A percentile compares a stretch with the other conserved stretches of the same genome.
Conservation (phyloP, 2,329 filamentous ascomycete genomes). For the Exserohilum turcica region DNA sequence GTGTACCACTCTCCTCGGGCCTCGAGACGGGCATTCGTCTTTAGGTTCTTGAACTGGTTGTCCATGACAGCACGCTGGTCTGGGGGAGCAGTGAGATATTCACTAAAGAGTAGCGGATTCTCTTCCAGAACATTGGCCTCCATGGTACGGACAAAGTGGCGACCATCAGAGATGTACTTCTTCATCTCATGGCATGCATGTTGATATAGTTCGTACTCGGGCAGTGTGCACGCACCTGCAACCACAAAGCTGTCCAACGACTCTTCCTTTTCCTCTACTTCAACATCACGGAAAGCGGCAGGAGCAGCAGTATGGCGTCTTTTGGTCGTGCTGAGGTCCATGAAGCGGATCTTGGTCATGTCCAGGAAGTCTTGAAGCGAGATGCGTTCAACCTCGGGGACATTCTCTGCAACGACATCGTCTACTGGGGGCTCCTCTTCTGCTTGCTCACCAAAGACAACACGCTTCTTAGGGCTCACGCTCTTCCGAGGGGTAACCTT, state of each 20-base stretch:
- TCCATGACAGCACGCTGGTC: constrained; percentile 89
- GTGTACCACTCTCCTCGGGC: constrained; percentile 99
- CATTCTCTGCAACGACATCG: constrained; percentile 27
- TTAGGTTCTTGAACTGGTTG: constrained; percentile 96
- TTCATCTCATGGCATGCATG: constrained; percentile 95
- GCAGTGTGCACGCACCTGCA: constrained; percentile 86
- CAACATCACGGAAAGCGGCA: constrained; percentile 42
- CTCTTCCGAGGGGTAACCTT: constrained; percentile 36
- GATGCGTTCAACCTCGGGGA: constrained; percentile 64
- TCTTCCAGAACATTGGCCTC: constrained; percentile 87
- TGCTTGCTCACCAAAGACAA: constrained; percentile 37
- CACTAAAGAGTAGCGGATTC: constrained; percentile 87
- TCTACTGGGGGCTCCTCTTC: constrained; percentile 33
- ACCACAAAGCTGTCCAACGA: constrained; percentile 78
- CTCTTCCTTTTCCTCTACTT: constrained; percentile 55
- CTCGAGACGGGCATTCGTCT: constrained; percentile 83
- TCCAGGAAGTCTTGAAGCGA: constrained; percentile 91
- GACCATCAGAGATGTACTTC: constrained; percentile 92
- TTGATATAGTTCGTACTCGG: constrained; percentile 92
- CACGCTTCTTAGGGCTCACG: constrained; percentile 42
- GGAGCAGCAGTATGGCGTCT: constrained; percentile 74
- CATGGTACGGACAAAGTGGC: constrained; percentile 86
- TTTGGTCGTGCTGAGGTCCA: constrained; percentile 97
- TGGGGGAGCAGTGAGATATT: constrained; percentile 84
- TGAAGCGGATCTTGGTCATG: constrained; percentile 95